Conservation (phyloP, 495 filamentous ascomycete genomes). For the Xylona heveae region DNA sequence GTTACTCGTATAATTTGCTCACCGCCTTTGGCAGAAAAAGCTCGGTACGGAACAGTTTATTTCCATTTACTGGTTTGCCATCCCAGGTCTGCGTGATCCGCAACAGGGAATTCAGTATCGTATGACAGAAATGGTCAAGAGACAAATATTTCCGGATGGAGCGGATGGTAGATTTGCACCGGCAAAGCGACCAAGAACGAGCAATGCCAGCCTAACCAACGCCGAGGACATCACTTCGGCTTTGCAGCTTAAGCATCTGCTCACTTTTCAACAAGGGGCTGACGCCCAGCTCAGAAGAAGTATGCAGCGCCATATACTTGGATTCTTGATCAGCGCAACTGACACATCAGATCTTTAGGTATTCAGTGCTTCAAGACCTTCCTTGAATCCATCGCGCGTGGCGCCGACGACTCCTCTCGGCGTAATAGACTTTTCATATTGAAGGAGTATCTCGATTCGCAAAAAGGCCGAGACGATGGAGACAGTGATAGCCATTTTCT, state of each 20-base stretch:
- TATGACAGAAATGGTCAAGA: too few species aligned
- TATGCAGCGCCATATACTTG: constrained; percentile 15
- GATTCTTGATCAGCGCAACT: neutral
- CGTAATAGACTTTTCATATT: constrained; percentile 36
- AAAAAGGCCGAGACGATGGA: constrained; percentile 30
- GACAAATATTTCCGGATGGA: too few species aligned
- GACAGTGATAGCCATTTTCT: constrained; percentile 38
- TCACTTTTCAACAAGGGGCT: constrained; percentile 46
- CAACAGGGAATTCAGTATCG: too few species aligned
- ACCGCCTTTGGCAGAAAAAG: too few species aligned
- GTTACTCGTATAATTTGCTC: too few species aligned
- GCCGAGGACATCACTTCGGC: constrained; percentile 34
- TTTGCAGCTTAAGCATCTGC: constrained; percentile 35
- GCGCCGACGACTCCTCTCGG: constrained; percentile 24
- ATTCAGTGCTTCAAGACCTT: constrained; percentile 59
- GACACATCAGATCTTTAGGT: constrained; percentile 20
- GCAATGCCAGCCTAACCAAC: too few species aligned
- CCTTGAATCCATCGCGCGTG: constrained; percentile 37
- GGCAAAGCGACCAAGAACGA: too few species aligned
- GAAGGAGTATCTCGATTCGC: constrained; percentile 47
- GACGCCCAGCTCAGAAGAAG: constrained; percentile 35
- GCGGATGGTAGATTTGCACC: too few species aligned
- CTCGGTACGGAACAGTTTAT: too few species aligned
- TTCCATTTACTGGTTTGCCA: too few species aligned
- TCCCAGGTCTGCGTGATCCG: too few species aligned